Base-by-base conservation (phyloP, 768 basidiomycete species). In the Xerocomellus chrysenteron region DNA sequence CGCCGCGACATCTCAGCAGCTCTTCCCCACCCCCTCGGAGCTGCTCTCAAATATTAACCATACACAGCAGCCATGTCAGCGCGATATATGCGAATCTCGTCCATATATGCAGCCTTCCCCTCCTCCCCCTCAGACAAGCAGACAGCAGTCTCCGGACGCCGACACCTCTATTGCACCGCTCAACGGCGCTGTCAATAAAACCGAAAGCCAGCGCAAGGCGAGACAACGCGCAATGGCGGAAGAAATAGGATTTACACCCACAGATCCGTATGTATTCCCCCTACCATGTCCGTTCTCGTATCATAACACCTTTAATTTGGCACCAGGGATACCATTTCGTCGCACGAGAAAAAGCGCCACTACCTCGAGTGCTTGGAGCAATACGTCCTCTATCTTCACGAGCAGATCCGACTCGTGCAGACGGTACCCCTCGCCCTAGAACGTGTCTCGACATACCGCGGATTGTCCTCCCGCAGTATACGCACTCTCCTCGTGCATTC, bases 301-400 rank as follows among this genome's bases (percentile, higher is more conserved):
- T 40, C 50, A 35, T 17, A n/a, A 9, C 24, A 8, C 26, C 19
- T 11, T 21, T 21, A 21, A 21, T 21, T 21, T 35, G 3, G 5
- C 47, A 14, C 14, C 52, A 87, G 86, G 2, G 88, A 89, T 49
- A 78, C 78, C n/a, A 88, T 90, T 53, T 85, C 88, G 3, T 88
- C 87, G 7, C 88, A 90, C 62, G 88, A 90, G 64, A 89, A 89
- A 64, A 89, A 89, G 62, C 74, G 88, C 3, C 79, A 85, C 62
- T 89, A 90, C 63, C 77, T 90, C 24, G 86, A 87, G 61, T 87
- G 85, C 60, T 70, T 90, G 8, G 88, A 90, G 60, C 80, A 86
- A 55, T 90, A 89, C 66, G 81, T 88, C 14, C 65, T 78, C 30
- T 88, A 82, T 62, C 74, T 89, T 12, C 86, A 87, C 58, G 77